Evolutionary conservation across 495 filamentous ascomycete species (phyloP).

Genomic region (Aspergillus kassunensis): DNA sequence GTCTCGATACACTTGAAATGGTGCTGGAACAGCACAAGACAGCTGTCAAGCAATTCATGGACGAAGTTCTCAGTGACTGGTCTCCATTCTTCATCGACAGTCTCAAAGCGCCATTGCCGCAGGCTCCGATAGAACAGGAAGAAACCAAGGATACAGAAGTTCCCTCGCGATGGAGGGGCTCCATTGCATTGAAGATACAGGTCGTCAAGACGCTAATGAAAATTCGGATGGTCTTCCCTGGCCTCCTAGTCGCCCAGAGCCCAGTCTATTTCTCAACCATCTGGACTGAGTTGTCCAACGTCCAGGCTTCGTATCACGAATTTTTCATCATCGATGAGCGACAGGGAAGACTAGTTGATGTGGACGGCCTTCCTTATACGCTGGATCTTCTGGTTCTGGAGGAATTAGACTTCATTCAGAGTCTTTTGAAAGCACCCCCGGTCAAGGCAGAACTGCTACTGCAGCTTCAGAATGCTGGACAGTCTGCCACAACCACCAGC

Average conservation of each 20-base stretch:
- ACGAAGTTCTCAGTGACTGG: slow-evolving; percentile 77
- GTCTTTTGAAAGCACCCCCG: slow-evolving; percentile 73
- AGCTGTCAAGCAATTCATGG: slow-evolving; percentile 82
- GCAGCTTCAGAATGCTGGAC: slow-evolving; percentile 59
- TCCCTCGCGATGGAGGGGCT: slow-evolving; percentile 63
- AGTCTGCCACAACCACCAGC: slow-evolving; percentile 48
- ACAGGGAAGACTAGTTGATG: slow-evolving; percentile 84
- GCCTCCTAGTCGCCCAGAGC: slow-evolving; percentile 74
- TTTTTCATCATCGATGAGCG: slow-evolving; percentile 82
- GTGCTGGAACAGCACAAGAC: slow-evolving; percentile 85
- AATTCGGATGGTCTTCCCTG: slow-evolving; percentile 77
- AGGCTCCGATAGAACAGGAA: slow-evolving; percentile 53
- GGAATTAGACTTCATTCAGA: slow-evolving; percentile 88
- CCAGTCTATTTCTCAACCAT: slow-evolving; percentile 73
- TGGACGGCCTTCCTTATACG: slow-evolving; percentile 87
- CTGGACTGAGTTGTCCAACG: slow-evolving; percentile 76
- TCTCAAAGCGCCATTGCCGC: slow-evolving; percentile 67
- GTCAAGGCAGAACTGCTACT: slow-evolving; percentile 80
- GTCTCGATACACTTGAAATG: slow-evolving; percentile 93
- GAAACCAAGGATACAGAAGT: slow-evolving; percentile 46
- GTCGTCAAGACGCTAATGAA: slow-evolving; percentile 89
- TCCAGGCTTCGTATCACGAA: slow-evolving; percentile 66
- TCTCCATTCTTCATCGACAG: slow-evolving; percentile 77
- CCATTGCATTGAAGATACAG: slow-evolving; percentile 82
- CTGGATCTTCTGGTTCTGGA: slow-evolving; percentile 92